Conservation (phyloP, 1,284 basidiomycete genomes). For the Austroboletus sp. region DNA sequence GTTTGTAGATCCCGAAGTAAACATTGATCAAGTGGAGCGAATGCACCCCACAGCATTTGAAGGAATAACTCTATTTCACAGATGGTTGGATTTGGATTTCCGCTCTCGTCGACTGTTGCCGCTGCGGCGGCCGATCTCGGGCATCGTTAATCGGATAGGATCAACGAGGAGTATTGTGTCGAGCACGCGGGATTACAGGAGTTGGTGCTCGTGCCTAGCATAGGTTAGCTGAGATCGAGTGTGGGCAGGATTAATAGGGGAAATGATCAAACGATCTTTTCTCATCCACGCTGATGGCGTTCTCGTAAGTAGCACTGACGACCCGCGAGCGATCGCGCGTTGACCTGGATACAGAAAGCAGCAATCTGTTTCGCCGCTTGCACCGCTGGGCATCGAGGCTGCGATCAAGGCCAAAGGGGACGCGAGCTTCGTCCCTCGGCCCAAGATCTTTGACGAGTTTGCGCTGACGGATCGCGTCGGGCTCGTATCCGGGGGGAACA, state of each 20-base stretch:
- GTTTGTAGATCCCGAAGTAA: no score
- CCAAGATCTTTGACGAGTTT: slow-evolving; percentile 68
- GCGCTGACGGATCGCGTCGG: slow-evolving; percentile 67
- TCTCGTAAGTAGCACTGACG: slow-evolving; percentile 12
- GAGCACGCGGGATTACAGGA: no score
- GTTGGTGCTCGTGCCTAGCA: not conserved
- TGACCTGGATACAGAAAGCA: slow-evolving; percentile 9
- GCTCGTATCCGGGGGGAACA: slow-evolving; percentile 71
- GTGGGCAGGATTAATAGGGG: not conserved
- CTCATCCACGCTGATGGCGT: slow-evolving; percentile 11
- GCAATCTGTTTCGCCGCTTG: slow-evolving; percentile 50
- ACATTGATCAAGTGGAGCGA: no score
- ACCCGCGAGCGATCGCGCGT: not conserved
- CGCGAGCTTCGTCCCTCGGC: slow-evolving; percentile 30
- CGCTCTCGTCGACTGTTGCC: no score
- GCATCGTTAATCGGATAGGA: no score
- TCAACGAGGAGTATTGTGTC: no score
- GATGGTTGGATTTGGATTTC: no score
- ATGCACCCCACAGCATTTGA: no score
- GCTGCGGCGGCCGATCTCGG: no score
- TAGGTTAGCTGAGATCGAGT: not conserved
- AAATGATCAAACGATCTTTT: slow-evolving; percentile 7
- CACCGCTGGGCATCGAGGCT: slow-evolving; percentile 55
- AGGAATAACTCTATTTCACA: no score
- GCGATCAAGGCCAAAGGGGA: slow-evolving; percentile 44